Conservation (phyloP, 1,284 basidiomycete genomes). For the Neonothopanus nambi region DNA sequence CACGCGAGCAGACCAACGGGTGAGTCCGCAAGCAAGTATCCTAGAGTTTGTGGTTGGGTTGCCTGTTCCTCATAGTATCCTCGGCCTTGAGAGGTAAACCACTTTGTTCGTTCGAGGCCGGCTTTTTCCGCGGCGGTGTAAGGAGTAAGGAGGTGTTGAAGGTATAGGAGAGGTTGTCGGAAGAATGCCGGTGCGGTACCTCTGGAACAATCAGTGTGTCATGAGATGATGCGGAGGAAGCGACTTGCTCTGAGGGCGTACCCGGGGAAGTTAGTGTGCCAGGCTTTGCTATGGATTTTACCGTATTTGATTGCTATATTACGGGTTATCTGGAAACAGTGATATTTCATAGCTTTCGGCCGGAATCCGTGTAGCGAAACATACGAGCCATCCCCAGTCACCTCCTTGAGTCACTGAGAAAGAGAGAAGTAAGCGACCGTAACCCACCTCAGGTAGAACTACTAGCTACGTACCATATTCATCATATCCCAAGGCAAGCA, state of each 20-base stretch:
- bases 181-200: conserved; percentile 23
- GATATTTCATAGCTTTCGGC: too few relatives aligned
- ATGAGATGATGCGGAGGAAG: background rate
- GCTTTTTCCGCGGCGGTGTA: conserved; percentile 35
- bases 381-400: conserved; percentile 14
- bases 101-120: conserved; percentile 30
- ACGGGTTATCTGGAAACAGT: conserved; percentile 29
- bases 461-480: conserved; percentile 49
- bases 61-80: conserved; percentile 46
- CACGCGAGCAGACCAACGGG: conserved; percentile 57
- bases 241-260: too few relatives aligned
- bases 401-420: conserved; percentile 48
- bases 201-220: conserved; percentile 23
- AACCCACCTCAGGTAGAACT: background rate
- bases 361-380: background rate
- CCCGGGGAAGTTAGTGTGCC: conserved; percentile 40
- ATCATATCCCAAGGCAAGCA: conserved; percentile 51
- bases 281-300: conserved; percentile 36
- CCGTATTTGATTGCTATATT: conserved; percentile 35
- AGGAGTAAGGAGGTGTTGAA: conserved; percentile 29
- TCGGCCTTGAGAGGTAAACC: conserved; percentile 33
- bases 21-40: conserved; percentile 51
- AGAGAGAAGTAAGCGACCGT: background rate
- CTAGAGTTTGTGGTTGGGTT: conserved; percentile 57
- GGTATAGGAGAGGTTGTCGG: conserved; percentile 29